Base-by-base conservation (phyloP, 768 basidiomycete species). In the Russula lepida region DNA sequence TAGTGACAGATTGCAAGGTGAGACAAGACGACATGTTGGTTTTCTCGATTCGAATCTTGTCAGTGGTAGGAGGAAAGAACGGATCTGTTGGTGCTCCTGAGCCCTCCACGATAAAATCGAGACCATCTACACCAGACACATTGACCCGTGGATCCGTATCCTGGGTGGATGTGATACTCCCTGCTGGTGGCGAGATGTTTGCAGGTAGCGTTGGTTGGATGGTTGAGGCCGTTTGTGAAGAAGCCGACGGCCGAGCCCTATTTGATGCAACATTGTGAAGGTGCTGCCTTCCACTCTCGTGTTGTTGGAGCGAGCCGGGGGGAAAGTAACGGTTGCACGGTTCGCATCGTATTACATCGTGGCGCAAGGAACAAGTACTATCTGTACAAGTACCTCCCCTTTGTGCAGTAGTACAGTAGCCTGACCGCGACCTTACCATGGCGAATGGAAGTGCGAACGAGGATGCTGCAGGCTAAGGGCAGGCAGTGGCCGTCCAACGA, bases 261-360 rank as follows among this genome's bases (percentile, higher is more conserved):
- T 11, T 44, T 15, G 33, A 12, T 28, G 60, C 55, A 32, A 52
- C 41, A 30, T 62, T 56, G 21, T 12, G 13, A 30, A 56, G 54
- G 28, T 62, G 60, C 17, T 30, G 56, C 32, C 6, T 62, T 21
- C 60, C 60, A n/a, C 12, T 30, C 21, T 23, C 25, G 37, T 62
- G 60, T 52, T 62, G 41, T 33, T 21, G 4, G 11, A 56, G 41
- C 21, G 28, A 37, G 19, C 11, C 1, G 9, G 32, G 1, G 7
- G 49, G 27, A 11, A 62, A 46, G 1, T 41, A 35, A 35, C 60
- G 55, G 6, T 57, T 33, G 63, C 71, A 72, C 1, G 52, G 28
- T 15, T 65, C 55, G 55, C 71, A 72, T 23, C 70, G 58, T 12
- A 46, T 47, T 15, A 17, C 4, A 15, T 27, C 46, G 15, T 27